A percentile compares a stretch with the other conserved stretches of the same genome.
Evolutionary conservation across 352 stramenopile genomes (phyloP).

Genomic region (Nothophytophthora sp.): DNA sequence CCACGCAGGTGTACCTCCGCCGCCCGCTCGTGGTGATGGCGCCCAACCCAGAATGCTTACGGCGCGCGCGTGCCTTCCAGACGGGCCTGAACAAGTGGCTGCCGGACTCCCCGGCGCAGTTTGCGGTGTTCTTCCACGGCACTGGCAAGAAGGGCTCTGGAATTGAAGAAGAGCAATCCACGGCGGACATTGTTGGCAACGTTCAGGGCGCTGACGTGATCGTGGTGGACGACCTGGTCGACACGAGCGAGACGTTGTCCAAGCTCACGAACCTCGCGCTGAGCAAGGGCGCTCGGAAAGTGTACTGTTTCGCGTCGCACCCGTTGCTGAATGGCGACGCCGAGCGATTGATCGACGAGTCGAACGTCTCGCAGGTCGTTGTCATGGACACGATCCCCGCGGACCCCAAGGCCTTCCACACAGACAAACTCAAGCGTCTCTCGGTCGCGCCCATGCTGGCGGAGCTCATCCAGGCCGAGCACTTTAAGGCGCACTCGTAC

Average conservation of each 20-base stretch:
- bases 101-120: conserved; percentile 74
- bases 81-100: conserved; percentile 88
- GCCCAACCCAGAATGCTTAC: conserved; percentile 87
- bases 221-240: conserved; percentile 92
- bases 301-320: conserved; percentile 92
- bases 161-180: conserved; percentile 59
- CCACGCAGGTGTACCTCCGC: conserved; percentile 78
- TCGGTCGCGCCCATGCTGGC: conserved; percentile 89
- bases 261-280: conserved; percentile 85
- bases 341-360: conserved; percentile 85
- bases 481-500: conserved; percentile 91
- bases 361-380: conserved; percentile 82
- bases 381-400: conserved; percentile 91
- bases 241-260: conserved; percentile 82
- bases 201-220: conserved; percentile 90
- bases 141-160: conserved; percentile 45
- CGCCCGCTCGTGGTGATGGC: conserved; percentile 86
- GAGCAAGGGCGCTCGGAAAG: conserved; percentile 80
- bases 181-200: conserved; percentile 88
- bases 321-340: conserved; percentile 88
- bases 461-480: conserved; percentile 90
- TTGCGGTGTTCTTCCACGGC: conserved; percentile 85
- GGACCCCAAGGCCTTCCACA: conserved; percentile 56
- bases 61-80: conserved; percentile 86
- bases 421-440: conserved; percentile 88